These are phyloP conservation scores for Lecanosticta acicola DNA, from an alignment of 2,329 filamentous ascomycete genomes.

Conservation along the genomic window DNA sequence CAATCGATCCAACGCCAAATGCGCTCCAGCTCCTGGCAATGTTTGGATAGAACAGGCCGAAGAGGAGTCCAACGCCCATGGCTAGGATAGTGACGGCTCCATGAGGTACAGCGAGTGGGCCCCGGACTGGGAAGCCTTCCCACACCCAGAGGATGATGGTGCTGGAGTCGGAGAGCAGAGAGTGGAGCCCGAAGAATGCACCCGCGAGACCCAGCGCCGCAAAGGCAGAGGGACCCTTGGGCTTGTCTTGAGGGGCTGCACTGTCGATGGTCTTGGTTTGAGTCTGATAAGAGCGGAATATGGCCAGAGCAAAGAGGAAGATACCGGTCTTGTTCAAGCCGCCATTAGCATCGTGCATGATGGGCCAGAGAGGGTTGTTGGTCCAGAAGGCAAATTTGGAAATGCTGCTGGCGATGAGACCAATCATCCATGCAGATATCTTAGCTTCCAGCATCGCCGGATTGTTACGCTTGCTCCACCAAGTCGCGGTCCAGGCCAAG, in stretches of 20 bases:
- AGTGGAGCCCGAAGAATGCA: constrained; percentile 83
- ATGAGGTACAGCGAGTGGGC: constrained; percentile 83
- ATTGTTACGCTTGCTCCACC: constrained; percentile 71
- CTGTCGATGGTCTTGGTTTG: constrained; percentile 46
- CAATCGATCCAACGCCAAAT: constrained; percentile 71
- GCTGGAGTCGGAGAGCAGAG: constrained; percentile 89
- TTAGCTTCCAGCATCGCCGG: constrained; percentile 72
- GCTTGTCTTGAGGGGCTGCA: constrained; percentile 47
- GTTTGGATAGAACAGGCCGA: constrained; percentile 67
- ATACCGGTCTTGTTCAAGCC: constrained; percentile 87
- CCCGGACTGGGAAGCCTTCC: constrained; percentile 89
- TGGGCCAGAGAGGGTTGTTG: constrained; percentile 95
- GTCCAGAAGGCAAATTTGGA: constrained; percentile 90
- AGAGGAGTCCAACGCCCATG: constrained; percentile 75
- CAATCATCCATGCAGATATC: constrained; percentile 72
- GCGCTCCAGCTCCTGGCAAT: constrained; percentile 72
- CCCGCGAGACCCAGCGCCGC: constrained; percentile 75
- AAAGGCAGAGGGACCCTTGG: constrained; percentile 63
- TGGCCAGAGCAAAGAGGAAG: constrained; percentile 66
- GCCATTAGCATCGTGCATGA: constrained; percentile 82
- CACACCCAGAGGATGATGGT: constrained; percentile 99
- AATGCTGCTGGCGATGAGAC: constrained; percentile 76
- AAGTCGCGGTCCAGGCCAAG: constrained; percentile 76
- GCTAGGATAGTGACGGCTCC: constrained; percentile 78
- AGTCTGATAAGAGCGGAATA: constrained; percentile 67